Evolutionary conservation across 768 basidiomycete genomes (phyloP).

Genomic region (Naganishia vaughanmartiniae): DNA sequence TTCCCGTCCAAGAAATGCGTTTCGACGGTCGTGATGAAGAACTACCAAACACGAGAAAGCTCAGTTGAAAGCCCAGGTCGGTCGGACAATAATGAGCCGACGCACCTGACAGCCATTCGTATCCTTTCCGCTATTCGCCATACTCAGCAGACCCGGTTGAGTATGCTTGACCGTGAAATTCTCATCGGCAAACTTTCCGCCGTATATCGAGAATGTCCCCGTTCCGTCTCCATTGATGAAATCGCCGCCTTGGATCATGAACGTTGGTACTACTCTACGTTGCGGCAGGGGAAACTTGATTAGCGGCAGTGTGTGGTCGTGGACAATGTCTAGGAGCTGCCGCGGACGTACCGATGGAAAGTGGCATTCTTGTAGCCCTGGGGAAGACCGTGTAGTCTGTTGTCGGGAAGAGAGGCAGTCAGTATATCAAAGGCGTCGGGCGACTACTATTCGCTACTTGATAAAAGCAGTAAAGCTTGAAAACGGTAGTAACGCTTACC

Average conservation of each 20-base stretch:
- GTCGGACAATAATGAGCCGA: not conserved
- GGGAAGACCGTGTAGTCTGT: slow-evolving; percentile 71
- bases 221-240: slow-evolving; percentile 94
- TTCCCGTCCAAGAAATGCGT: slow-evolving; percentile 87
- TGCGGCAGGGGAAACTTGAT: not conserved
- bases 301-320: not conserved
- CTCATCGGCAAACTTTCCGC: slow-evolving; percentile 91
- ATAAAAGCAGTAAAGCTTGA: not conserved
- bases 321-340: not conserved
- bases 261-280: slow-evolving; percentile 53
- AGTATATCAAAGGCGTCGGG: not conserved
- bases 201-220: slow-evolving; percentile 94
- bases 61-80: not conserved
- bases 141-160: slow-evolving; percentile 80
- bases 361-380: slow-evolving; percentile 89
- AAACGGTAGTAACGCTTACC: slow-evolving; percentile 56
- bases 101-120: slow-evolving; percentile 34
- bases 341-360: slow-evolving; percentile 74
- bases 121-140: slow-evolving; percentile 59
- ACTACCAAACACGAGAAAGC: slow-evolving; percentile 58
- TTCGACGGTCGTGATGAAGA: slow-evolving; percentile 93
- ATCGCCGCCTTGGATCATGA: slow-evolving; percentile 98
- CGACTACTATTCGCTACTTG: too few species aligned
- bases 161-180: slow-evolving; percentile 89
- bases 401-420: slow-evolving; percentile 41